Evolutionary conservation across 176 grass and related monocot species (phyloP).

Genomic region (Aegilops bicornis): DNA sequence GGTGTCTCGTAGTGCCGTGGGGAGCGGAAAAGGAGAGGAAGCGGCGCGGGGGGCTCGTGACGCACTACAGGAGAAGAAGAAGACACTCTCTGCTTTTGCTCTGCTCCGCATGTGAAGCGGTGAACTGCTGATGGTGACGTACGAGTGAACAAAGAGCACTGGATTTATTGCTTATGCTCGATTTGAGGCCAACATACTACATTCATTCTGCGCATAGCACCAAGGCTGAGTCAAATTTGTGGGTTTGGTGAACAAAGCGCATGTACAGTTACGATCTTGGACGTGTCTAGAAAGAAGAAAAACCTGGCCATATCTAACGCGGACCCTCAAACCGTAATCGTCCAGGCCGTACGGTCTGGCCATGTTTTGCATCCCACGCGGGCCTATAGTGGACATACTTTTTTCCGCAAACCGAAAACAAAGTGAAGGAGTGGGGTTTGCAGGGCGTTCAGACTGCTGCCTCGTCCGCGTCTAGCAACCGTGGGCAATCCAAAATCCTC

Average conservation of each 20-base stretch:
- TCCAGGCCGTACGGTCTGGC: fast-evolving
- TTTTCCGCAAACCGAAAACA: no score
- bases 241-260: neutral
- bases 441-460: no score
- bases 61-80: neutral
- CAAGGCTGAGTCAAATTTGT: neutral
- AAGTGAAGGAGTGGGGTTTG: no score
- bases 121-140: neutral
- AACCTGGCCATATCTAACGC: no score
- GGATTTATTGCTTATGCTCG: neutral
- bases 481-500: no score
- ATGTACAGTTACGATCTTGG: neutral
- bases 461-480: no score
- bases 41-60: neutral
- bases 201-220: no score
- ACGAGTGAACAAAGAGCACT: neutral
- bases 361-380: no score
- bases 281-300: no score
- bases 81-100: neutral
- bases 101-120: neutral
- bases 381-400: fast-evolving
- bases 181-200: neutral
- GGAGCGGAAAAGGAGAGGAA: neutral
- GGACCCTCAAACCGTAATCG: no score
- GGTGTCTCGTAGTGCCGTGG: neutral